Conservation (phyloP, 495 filamentous ascomycete species). For the Penicillium cinerascens region DNA sequence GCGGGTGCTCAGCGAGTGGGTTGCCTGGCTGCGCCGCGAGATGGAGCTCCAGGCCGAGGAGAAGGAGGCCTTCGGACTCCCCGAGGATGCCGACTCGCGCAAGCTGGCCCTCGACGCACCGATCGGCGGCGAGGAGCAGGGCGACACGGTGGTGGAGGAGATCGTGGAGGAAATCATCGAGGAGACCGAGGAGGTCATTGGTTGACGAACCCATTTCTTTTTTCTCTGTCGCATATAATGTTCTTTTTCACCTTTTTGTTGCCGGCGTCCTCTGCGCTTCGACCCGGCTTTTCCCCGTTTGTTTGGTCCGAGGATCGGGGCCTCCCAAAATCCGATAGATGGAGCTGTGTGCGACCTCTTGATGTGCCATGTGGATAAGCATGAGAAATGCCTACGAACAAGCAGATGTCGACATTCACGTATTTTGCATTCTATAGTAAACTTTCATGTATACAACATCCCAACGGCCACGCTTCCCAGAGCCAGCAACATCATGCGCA, state of each 20-base stretch:
- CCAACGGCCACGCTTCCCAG: constrained; percentile 13
- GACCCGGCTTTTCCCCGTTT: constrained; percentile 24
- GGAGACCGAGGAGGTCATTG: constrained; percentile 80
- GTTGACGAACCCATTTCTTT: constrained; percentile 29
- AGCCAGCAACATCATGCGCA: constrained; percentile 9
- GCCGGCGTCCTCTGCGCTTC: constrained; percentile 23
- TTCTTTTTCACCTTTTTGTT: constrained; percentile 31
- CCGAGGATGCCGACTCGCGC: constrained; percentile 56
- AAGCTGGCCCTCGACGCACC: constrained; percentile 50
- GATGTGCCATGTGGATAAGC: constrained; percentile 38
- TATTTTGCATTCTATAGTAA: constrained; percentile 3
- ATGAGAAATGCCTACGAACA: constrained; percentile 35
- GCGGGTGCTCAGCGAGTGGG: constrained; percentile 82
- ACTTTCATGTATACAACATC: constrained; percentile 19
- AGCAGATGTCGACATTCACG: constrained; percentile 14
- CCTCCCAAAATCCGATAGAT: constrained; percentile 31
- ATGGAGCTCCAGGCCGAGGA: constrained; percentile 73
- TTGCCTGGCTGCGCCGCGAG: constrained; percentile 73
- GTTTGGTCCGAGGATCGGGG: constrained; percentile 27
- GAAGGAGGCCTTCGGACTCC: constrained; percentile 61
- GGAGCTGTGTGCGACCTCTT: constrained; percentile 23
- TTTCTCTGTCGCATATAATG: constrained; percentile 40
- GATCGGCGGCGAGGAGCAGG: constrained; percentile 50
- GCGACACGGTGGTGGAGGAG: constrained; percentile 76
- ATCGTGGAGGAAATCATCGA: constrained; percentile 93